These are phyloP conservation scores for Sporothrix mexicana DNA, from an alignment of 2,329 filamentous ascomycete species.

Conservation along the genomic window DNA sequence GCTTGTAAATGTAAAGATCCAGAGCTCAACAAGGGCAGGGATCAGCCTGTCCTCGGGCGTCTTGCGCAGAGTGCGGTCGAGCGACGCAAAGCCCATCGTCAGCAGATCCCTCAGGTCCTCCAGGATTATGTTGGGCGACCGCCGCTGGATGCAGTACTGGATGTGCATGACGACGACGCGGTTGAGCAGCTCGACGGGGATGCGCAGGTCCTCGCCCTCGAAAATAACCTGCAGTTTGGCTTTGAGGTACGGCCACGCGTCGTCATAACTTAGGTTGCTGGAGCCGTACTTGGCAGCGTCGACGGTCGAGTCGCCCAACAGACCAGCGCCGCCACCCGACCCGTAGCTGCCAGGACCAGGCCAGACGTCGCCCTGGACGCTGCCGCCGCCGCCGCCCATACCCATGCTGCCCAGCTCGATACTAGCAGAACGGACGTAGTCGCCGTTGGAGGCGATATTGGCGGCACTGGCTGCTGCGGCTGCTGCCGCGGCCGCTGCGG, in stretches of 20 bases:
- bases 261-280: conserved; percentile 73
- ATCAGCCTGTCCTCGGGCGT: conserved; percentile 88
- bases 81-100: conserved; percentile 79
- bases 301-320: conserved; percentile 55
- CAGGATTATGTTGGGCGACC: conserved; percentile 71
- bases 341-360: conserved; percentile 57
- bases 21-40: conserved; percentile 87
- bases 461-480: background rate
- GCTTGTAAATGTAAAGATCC: conserved; percentile 89
- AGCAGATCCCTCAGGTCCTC: conserved; percentile 79
- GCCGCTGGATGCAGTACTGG: conserved; percentile 75
- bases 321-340: conserved; percentile 54
- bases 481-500: conserved; percentile 40
- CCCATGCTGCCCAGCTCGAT: conserved; percentile 42
- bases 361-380: conserved; percentile 50
- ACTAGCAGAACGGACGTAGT: conserved; percentile 45
- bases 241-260: conserved; percentile 82
- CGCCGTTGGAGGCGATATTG: conserved; percentile 44
- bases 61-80: conserved; percentile 81
- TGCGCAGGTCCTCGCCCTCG: conserved; percentile 76
- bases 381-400: conserved; percentile 14
- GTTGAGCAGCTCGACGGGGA: conserved; percentile 86
- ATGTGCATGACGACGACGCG: conserved; percentile 79
- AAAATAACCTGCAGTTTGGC: conserved; percentile 78
- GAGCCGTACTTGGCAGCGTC: conserved; percentile 67